Base-by-base conservation (phyloP, 73 alveolate genomes). In the Paramecium bursaria region DNA sequence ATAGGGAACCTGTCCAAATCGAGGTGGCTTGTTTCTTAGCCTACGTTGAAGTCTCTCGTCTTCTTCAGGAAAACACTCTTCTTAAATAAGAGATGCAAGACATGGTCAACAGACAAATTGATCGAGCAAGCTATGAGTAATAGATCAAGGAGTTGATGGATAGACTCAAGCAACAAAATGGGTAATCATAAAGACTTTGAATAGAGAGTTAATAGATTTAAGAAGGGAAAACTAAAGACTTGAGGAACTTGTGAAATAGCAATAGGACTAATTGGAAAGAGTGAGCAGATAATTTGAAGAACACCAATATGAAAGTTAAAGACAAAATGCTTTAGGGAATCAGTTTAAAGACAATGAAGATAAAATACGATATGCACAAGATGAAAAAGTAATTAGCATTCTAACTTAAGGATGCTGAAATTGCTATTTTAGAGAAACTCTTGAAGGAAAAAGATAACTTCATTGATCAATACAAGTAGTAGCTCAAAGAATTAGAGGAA, bases 1-100 rank as follows among this genome's bases (percentile, higher is more conserved):
- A n/a, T n/a, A n/a, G n/a, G 50, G 50, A 67, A 19, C 55, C 82
- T 35, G 33, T 67, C 6, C 15, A 67, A 19, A 35, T 35, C 6
- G 82, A 67, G 33, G 82, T 67, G 46, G 82, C 82, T 25, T 42
- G 53, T 7, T 67, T 67, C 82, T 27, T 67, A 33, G 44, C 44
- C 60, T 35, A 7, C 44, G 33, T 67, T 17, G 82, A 67, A 47
- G 44, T 67, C 9, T 17, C 19, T 39, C 22, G 82, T 17, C 48
- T 67, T 13, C 25, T 67, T 30, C 60, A 67, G 33, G 82, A 67
- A 42, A 67, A 67, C 29, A 31, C 53, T 0, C 13, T 39, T 39
- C 14, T 67, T 22, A 67, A 67, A 67, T 53, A 19, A 23, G 82
- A 67, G 27, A 31, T 67, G 53, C 44, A 67, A 47, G 82, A 67